phyloP scores from a whole-genome alignment of 2,329 filamentous ascomycete species.

The Pseudopyrenochaeta lycopersici region DNA sequence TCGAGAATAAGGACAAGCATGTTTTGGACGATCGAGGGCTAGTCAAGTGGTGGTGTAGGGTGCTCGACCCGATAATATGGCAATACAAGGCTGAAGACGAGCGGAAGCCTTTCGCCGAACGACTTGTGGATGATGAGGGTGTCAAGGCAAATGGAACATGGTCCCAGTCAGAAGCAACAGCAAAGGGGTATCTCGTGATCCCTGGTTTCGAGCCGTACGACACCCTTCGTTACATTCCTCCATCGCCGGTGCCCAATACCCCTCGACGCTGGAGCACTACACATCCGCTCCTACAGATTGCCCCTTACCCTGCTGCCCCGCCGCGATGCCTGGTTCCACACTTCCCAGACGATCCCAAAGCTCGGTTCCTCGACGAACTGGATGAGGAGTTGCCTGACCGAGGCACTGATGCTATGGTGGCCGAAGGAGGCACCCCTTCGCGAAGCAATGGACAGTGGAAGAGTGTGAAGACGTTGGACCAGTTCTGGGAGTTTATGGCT shows the following conservation, averaged over 20 bases:
- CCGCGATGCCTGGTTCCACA: constrained; percentile 86
- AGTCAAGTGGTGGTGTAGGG: constrained; percentile 95
- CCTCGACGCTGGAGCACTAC: constrained; percentile 64
- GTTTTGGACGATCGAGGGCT: constrained; percentile 89
- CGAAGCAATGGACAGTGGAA: constrained; percentile 78
- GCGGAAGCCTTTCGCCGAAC: constrained; percentile 40
- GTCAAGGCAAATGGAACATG: constrained; percentile 24
- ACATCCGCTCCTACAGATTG: constrained; percentile 77
- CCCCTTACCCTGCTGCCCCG: constrained; percentile 73
- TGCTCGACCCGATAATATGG: constrained; percentile 78
- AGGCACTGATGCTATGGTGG: constrained; percentile 39
- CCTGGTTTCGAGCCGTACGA: constrained; percentile 87
- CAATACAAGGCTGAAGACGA: constrained; percentile 56
- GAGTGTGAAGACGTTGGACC: constrained; percentile 81
- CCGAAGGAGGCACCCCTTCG: constrained; percentile 51
- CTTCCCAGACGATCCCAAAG: constrained; percentile 95
- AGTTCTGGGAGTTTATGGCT: constrained; percentile 99
- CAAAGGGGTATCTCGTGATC: constrained; percentile 84
- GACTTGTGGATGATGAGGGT: constrained; percentile 37
- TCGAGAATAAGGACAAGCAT: constrained; percentile 86
- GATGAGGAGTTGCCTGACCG: constrained; percentile 79
- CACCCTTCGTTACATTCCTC: constrained; percentile 79
- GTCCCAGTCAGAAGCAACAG: constrained; percentile 43
- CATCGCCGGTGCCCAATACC: constrained; percentile 50
- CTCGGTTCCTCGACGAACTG: constrained; percentile 85